Evolutionary conservation across 805 yeast species (phyloP).

Genomic region (Nematodospora valgi): DNA sequence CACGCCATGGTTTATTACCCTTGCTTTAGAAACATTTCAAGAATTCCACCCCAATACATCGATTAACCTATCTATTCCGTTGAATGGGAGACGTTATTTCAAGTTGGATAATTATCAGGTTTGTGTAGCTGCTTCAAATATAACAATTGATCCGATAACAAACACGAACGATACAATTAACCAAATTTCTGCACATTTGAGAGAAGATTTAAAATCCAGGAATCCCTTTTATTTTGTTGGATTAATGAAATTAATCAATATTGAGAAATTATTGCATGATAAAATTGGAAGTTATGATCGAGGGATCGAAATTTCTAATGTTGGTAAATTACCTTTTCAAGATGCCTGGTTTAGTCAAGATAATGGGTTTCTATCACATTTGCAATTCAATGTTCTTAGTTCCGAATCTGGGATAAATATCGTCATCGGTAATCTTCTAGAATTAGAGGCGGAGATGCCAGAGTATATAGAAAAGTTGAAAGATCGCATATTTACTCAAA

Average conservation of each 20-base stretch:
- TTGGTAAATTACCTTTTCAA: constrained; percentile 14
- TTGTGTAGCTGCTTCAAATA: constrained; percentile 13
- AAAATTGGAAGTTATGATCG: constrained; percentile 11
- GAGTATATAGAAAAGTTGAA: constrained; percentile 6
- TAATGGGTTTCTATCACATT: constrained; percentile 13
- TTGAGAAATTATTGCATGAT: constrained; percentile 9
- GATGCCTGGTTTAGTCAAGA: constrained; percentile 18
- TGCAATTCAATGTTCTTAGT: constrained; percentile 13
- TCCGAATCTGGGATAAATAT: constrained; percentile 15
- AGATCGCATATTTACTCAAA: too few species aligned
- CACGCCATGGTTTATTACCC: constrained; percentile 17
- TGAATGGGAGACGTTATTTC: constrained; percentile 16
- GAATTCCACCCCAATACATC: not conserved
- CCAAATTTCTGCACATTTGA: constrained; percentile 1
- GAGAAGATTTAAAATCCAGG: constrained; percentile 9
- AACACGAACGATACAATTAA: not conserved
- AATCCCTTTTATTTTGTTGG: constrained; percentile 12
- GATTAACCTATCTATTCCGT: constrained; percentile 8
- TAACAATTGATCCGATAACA: constrained; percentile 7
- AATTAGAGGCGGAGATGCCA: constrained; percentile 11
- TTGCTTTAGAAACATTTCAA: constrained; percentile 15
- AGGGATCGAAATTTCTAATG: constrained; percentile 17
- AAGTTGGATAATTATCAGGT: constrained; percentile 8
- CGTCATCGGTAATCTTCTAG: constrained; percentile 12
- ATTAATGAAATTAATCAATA: constrained; percentile 11